Evolutionary conservation across 192 early-diverging fungal genomes (phyloP).

Genomic region (Gigaspora rosea): DNA sequence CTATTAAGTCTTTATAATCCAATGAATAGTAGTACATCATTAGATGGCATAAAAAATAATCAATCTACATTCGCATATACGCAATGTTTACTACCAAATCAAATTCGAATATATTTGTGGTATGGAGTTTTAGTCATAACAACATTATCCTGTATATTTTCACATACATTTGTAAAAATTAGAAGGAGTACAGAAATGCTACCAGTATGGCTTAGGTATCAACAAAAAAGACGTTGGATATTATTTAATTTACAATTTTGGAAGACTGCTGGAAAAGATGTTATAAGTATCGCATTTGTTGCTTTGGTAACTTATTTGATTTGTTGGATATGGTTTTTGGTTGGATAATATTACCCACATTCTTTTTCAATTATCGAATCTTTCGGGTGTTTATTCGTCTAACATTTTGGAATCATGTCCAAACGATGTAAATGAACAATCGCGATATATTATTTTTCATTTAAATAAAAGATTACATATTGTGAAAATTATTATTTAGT

Average conservation of each 20-base stretch:
- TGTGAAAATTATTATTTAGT: no score
- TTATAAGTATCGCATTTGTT: neutral
- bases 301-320: neutral
- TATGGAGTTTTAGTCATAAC: conserved; percentile 32
- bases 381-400: no score
- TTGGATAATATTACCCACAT: neutral
- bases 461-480: no score
- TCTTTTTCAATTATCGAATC: no score
- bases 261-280: neutral
- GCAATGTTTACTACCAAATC: conserved; percentile 69
- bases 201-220: conserved; percentile 12
- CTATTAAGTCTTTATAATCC: conserved; percentile 52
- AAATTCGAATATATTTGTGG: conserved; percentile 56
- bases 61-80: conserved; percentile 42
- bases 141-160: conserved; percentile 36
- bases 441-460: no score
- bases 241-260: conserved; percentile 11
- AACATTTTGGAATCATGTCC: no score
- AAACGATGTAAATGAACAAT: no score
- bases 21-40: conserved; percentile 18
- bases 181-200: neutral
- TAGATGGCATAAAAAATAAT: conserved; percentile 3
- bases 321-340: conserved; percentile 25
- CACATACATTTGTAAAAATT: conserved; percentile 14
- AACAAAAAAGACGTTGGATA: conserved; percentile 1